Evolutionary conservation across 2,329 filamentous ascomycete genomes (phyloP).

Genomic region (Penicillium sp.): DNA sequence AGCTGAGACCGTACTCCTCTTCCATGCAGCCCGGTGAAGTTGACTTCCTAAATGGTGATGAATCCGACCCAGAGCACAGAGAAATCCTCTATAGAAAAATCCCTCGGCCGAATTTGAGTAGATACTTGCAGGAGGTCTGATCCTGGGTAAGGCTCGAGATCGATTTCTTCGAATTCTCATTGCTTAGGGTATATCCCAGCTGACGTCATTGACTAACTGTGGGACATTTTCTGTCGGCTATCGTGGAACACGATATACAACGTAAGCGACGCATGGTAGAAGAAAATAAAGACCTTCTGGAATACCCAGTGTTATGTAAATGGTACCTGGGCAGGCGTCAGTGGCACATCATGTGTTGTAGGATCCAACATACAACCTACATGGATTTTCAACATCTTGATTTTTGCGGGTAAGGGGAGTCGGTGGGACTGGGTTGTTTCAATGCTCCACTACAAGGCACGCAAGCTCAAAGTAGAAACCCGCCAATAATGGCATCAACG

Average conservation of each 20-base stretch:
- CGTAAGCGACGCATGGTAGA: not conserved
- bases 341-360: constrained; percentile 5
- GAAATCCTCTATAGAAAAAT: not conserved
- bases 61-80: not conserved
- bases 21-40: constrained; percentile 6
- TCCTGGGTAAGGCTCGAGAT: constrained; percentile 10
- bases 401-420: not conserved
- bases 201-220: constrained; percentile 20
- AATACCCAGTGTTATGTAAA: not conserved
- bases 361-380: not conserved
- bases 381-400: not conserved
- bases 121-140: constrained; percentile 17
- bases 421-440: not conserved
- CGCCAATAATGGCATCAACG: not conserved
- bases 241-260: constrained; percentile 10
- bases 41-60: not conserved
- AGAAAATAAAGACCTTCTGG: not conserved
- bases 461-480: not conserved
- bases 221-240: constrained; percentile 10
- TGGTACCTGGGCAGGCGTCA: constrained; percentile 10
- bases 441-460: constrained; percentile 9
- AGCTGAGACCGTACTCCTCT: constrained; percentile 5
- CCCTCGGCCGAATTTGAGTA: not conserved
- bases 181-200: constrained; percentile 8
- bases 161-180: constrained; percentile 9